These are phyloP conservation scores for Eutypella sp. DNA, from an alignment of 2,329 filamentous ascomycete species.

Conservation along the genomic window DNA sequence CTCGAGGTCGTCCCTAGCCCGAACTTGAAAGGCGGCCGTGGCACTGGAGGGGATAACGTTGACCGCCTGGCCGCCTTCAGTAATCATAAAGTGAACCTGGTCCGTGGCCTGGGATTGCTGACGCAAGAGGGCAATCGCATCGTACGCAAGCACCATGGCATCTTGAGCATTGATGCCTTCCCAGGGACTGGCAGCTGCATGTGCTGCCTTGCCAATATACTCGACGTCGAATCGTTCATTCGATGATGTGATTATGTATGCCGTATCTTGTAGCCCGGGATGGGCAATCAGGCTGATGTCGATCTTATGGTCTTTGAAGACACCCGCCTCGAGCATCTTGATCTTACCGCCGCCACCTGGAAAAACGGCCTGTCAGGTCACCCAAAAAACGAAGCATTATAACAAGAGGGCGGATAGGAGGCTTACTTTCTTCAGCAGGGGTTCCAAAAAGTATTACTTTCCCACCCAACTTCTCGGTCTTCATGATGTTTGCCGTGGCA, in stretches of 20 bases:
- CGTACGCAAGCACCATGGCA: conserved; percentile 31
- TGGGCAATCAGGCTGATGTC: conserved; percentile 24
- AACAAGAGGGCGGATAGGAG: not conserved
- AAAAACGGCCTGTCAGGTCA: conserved; percentile 31
- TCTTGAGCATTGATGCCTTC: conserved; percentile 35
- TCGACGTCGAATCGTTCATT: conserved; percentile 1
- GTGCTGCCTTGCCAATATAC: conserved; percentile 26
- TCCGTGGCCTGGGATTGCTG: conserved; percentile 18
- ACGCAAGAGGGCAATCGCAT: conserved; percentile 24
- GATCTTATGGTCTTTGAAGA: conserved; percentile 28
- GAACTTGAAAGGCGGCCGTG: conserved; percentile 38
- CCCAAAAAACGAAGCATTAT: not conserved
- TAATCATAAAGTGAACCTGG: conserved; percentile 6
- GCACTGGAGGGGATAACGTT: conserved; percentile 25
- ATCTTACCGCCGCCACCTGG: conserved; percentile 28
- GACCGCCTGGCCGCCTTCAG: conserved; percentile 7
- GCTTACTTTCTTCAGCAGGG: conserved; percentile 1
- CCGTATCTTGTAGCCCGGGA: not conserved
- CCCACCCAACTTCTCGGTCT: conserved; percentile 14
- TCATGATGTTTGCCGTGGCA: conserved; percentile 25
- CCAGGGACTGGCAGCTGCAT: conserved; percentile 34
- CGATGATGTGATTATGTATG: not conserved
- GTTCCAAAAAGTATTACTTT: conserved; percentile 31
- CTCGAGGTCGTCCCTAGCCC: conserved; percentile 22
- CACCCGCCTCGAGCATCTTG: conserved; percentile 37